Evolutionary conservation across 345 rosid genomes (phyloP).

Genomic region (Pistacia atlantica): DNA sequence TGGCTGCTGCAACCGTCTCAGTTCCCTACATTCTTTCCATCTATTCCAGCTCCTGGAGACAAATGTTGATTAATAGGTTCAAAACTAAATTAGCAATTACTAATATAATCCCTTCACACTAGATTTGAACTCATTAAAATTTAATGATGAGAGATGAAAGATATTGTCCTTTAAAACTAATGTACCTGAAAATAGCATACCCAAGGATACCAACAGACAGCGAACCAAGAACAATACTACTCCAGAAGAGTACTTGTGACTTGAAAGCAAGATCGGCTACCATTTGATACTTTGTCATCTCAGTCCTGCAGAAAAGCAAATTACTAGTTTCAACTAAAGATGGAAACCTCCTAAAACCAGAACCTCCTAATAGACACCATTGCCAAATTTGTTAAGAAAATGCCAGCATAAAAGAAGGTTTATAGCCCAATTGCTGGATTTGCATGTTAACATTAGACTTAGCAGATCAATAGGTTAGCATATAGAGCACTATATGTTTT

Average conservation of each 20-base stretch:
- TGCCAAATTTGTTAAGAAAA: neutral
- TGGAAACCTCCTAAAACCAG: neutral
- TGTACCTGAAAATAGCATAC: constrained; percentile 70
- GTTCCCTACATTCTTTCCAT: constrained; percentile 67
- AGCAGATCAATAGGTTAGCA: too few relatives aligned
- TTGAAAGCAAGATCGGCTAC: constrained; percentile 60
- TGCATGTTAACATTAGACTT: neutral
- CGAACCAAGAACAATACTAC: constrained; percentile 66
- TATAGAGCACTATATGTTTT: too few relatives aligned
- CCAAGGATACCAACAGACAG: constrained; percentile 72
- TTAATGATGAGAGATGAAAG: neutral
- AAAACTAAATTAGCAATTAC: neutral
- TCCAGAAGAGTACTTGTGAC: constrained; percentile 61
- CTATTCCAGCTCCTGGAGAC: constrained; percentile 74
- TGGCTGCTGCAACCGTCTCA: constrained; percentile 42
- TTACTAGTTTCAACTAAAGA: neutral
- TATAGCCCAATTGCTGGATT: neutral
- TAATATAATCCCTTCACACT: neutral
- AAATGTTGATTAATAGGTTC: neutral
- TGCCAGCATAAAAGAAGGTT: neutral
- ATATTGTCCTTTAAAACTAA: constrained; percentile 1
- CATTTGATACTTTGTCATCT: constrained; percentile 81
- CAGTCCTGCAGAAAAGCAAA: constrained; percentile 56
- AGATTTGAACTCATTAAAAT: neutral
- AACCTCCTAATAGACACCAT: neutral